Evolutionary conservation across 176 grass and related monocot genomes (phyloP), one percentile per base, ranked within the genome.

Genomic region (Lolium multiflorum): DNA sequence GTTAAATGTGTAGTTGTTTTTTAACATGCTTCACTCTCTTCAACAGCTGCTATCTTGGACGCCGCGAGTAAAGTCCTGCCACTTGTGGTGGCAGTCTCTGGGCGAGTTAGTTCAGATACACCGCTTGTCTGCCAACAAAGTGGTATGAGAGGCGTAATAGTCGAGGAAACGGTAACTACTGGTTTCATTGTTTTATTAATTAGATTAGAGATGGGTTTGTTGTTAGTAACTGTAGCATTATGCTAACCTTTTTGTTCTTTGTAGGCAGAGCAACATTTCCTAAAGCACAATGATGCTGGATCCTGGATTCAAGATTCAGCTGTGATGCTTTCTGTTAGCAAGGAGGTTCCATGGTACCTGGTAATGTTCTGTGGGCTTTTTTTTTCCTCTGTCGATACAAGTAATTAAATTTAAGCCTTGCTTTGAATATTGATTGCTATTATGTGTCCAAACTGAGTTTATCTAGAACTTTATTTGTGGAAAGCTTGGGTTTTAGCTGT

Each of bases 271-370:
- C 97, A 99, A 82, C 92, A 96, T 84, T 99, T 99, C 80, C 81
- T 99, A 67, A 99, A 99, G 83, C 90, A 96, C 81, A 99, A 96
- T 9, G 97, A 99, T 89, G 92, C 92, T 83, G 97, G 94, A 62
- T 98, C 97, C 74, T 98, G 97, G 97, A 94, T 96, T 79, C 97
- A 96, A 85, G 97, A 96, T 84, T 99, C 94, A 68, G 92, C 94
- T 4, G 73, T 96, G 82, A 91, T 99, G 88, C 79, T 94, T 88
- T 92, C 93, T 48, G 84, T 84, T 83, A 94, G 90, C 79, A 99
- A 92, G 90, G 97, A 99, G 62, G 90, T 88, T 87, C 94, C 97
- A 31, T 99, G 97, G 97, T 99, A 92, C 76, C 88, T 99, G 97
- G 97, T 99, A 96, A 83, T 85, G 24, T 74, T 38, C 13, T 82